Conservation (phyloP, 257 asterid genomes). For the Handroanthus guayacan region DNA sequence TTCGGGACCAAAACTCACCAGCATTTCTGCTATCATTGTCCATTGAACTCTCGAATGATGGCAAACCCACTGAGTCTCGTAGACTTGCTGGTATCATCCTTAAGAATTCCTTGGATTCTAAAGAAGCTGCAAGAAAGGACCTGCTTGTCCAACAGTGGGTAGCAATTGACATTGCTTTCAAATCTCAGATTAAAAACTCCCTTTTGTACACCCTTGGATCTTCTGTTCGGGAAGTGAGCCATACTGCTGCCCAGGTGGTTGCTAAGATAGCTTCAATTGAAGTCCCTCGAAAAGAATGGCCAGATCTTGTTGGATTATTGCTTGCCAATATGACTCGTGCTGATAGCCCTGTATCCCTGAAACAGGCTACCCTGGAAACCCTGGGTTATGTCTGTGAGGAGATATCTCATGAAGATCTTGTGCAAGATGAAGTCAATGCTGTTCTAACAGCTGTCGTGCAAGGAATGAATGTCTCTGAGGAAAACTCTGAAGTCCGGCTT, state of each 20-base stretch:
- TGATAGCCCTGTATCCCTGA: conserved; percentile 64
- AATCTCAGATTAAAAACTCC: conserved; percentile 69
- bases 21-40: conserved; percentile 75
- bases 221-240: conserved; percentile 70
- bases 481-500: conserved; percentile 67
- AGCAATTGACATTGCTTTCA: conserved; percentile 56
- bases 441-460: conserved; percentile 86
- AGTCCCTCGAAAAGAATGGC: conserved; percentile 85
- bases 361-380: conserved; percentile 83
- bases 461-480: conserved; percentile 82
- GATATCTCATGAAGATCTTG: conserved; percentile 75
- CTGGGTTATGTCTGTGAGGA: conserved; percentile 94
- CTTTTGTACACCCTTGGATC: conserved; percentile 76
- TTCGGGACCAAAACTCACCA: conserved; percentile 76
- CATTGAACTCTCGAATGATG: conserved; percentile 71
- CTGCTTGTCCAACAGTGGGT: conserved; percentile 75
- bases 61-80: conserved; percentile 77
- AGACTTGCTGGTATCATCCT: conserved; percentile 87
- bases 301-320: conserved; percentile 72
- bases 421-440: conserved; percentile 81
- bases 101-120: conserved; percentile 86
- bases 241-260: conserved; percentile 83
- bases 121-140: conserved; percentile 67
- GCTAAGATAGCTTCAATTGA: conserved; percentile 88
- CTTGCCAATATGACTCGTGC: conserved; percentile 74